These are phyloP conservation scores for Mycena kentingensis DNA, from an alignment of 768 basidiomycete species.

Conservation along the genomic window DNA sequence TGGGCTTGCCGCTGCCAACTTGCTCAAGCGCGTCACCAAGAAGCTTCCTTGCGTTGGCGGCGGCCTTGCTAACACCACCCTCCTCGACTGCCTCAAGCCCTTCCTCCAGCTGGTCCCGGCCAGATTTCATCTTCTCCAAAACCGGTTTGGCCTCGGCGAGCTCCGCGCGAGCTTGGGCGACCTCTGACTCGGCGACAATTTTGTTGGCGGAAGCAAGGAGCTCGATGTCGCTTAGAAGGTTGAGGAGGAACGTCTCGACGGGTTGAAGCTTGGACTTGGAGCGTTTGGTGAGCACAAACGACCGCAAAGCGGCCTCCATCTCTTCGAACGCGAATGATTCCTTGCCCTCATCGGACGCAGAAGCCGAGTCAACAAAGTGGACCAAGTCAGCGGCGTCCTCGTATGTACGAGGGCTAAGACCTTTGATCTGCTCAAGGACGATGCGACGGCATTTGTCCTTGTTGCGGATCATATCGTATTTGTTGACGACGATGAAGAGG, in stretches of 20 bases:
- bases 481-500: constrained; percentile 98
- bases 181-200: constrained; percentile 80
- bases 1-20: constrained; percentile 75
- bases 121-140: constrained; percentile 82
- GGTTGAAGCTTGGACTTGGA: constrained; percentile 96
- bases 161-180: constrained; percentile 69
- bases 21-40: constrained; percentile 72
- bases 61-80: constrained; percentile 55
- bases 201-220: constrained; percentile 84
- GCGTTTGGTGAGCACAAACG: constrained; percentile 94
- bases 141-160: constrained; percentile 73
- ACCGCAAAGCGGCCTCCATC: constrained; percentile 86
- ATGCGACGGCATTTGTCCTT: constrained; percentile 88
- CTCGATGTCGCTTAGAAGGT: constrained; percentile 89
- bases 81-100: constrained; percentile 82
- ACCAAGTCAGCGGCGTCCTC: constrained; percentile 92
- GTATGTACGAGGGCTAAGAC: constrained; percentile 89
- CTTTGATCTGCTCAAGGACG: constrained; percentile 92
- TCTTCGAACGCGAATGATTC: constrained; percentile 74
- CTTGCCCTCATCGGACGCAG: constrained; percentile 60
- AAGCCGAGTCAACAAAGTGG: constrained; percentile 94
- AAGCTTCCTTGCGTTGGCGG: constrained; percentile 54
- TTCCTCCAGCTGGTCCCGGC: constrained; percentile 75
- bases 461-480: constrained; percentile 93
- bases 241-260: constrained; percentile 85